Evolutionary conservation across 495 filamentous ascomycete genomes (phyloP).

Genomic region (Aspergillus ellipticus): DNA sequence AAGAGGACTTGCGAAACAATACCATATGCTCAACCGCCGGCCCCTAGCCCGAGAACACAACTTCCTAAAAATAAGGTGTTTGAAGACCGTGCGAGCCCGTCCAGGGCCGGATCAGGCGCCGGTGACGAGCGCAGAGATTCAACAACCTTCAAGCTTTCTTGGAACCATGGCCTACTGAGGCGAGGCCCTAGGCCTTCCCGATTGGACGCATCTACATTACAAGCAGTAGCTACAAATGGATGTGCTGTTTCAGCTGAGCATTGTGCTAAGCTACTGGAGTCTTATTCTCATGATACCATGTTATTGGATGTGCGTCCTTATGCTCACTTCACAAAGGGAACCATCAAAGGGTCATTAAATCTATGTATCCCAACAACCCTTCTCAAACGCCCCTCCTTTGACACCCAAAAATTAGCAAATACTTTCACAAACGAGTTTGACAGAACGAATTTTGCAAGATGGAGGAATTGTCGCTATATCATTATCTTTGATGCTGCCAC

Average conservation of each 20-base stretch:
- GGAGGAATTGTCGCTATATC: slow-evolving; percentile 70
- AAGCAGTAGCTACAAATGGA: not conserved
- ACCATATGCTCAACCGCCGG: slow-evolving; percentile 63
- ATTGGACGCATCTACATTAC: not conserved
- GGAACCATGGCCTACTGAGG: slow-evolving; percentile 13
- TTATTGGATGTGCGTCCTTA: slow-evolving; percentile 87
- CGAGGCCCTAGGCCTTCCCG: not conserved
- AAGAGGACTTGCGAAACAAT: slow-evolving; percentile 70
- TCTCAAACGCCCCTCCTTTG: slow-evolving; percentile 86
- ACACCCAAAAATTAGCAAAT: slow-evolving; percentile 80
- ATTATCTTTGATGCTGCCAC: slow-evolving; percentile 85
- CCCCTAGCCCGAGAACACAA: slow-evolving; percentile 64
- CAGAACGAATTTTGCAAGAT: slow-evolving; percentile 68
- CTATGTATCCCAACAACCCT: slow-evolving; percentile 94
- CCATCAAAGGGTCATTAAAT: slow-evolving; percentile 77
- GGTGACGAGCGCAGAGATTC: slow-evolving; percentile 24
- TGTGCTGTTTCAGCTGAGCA: slow-evolving; percentile 55
- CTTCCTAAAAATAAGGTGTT: slow-evolving; percentile 73
- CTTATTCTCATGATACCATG: slow-evolving; percentile 54
- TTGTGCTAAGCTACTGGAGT: slow-evolving; percentile 63
- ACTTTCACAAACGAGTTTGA: slow-evolving; percentile 78
- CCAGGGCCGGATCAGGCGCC: slow-evolving; percentile 29
- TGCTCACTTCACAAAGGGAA: slow-evolving; percentile 71
- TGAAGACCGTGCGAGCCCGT: slow-evolving; percentile 61
- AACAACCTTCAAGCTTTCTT: slow-evolving; percentile 17